These are phyloP conservation scores for Fusarium vanettenii DNA, from an alignment of 2,329 filamentous ascomycete genomes.

Conservation along the genomic window DNA sequence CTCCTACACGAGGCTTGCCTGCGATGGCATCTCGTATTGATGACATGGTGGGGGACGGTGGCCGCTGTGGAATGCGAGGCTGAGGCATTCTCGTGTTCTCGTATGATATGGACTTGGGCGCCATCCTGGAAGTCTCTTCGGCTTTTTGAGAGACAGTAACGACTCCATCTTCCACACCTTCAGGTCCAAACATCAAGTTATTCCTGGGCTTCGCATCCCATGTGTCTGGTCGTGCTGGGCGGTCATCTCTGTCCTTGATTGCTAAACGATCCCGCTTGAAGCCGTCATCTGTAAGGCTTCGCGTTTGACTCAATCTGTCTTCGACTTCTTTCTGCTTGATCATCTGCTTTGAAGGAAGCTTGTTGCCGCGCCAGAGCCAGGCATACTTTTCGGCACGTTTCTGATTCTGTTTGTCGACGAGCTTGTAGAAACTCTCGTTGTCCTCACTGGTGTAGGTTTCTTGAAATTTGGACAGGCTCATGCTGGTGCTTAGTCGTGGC, in stretches of 20 bases:
- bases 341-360: constrained; percentile 84
- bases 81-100: constrained; percentile 83
- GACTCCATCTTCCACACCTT: constrained; percentile 69
- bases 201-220: constrained; percentile 85
- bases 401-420: constrained; percentile 90
- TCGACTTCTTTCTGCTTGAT: constrained; percentile 74
- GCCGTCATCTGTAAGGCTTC: constrained; percentile 66
- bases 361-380: constrained; percentile 91
- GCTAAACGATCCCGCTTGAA: constrained; percentile 68
- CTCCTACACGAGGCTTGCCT: constrained; percentile 72
- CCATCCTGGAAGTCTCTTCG: constrained; percentile 77
- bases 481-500: constrained; percentile 74
- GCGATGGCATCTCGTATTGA: constrained; percentile 87
- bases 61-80: constrained; percentile 56
- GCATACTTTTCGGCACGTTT: constrained; percentile 86
- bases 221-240: constrained; percentile 80
- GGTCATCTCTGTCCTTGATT: constrained; percentile 74
- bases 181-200: constrained; percentile 85
- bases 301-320: constrained; percentile 60
- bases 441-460: constrained; percentile 96
- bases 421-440: constrained; percentile 94
- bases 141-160: constrained; percentile 75
- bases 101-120: constrained; percentile 82
- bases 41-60: constrained; percentile 85
- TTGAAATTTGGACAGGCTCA: constrained; percentile 89